phyloP scores from a whole-genome alignment of 164 flowering plant genomes.

The Protea cynaroides region DNA sequence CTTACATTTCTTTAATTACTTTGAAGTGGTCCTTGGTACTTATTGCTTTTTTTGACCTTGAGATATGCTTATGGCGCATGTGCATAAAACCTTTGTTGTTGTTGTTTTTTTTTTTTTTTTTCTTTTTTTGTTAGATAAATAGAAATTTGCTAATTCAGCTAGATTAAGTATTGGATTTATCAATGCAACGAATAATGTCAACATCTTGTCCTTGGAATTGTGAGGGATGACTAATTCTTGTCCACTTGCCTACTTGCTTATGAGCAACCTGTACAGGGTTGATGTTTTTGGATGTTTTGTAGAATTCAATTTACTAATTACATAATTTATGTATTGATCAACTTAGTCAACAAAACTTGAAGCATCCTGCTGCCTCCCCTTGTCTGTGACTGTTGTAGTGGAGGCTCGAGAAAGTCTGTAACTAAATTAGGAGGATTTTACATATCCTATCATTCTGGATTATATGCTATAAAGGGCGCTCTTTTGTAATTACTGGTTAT shows the following conservation, averaged over 20 bases:
- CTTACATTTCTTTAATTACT: not conserved
- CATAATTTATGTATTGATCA: not conserved
- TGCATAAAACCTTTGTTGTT: not conserved
- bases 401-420: not conserved
- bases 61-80: conserved; percentile 1
- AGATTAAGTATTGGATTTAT: too few species aligned
- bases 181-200: too few species aligned
- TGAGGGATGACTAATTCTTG: not conserved
- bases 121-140: too few species aligned
- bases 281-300: not conserved
- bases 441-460: conserved; percentile 1
- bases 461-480: not conserved
- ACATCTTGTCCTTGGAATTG: not conserved
- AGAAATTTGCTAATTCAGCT: too few species aligned
- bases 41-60: conserved; percentile 6
- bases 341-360: not conserved
- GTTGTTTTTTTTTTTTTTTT: too few species aligned
- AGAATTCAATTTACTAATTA: not conserved
- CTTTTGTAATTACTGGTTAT: not conserved
- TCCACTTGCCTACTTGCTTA: not conserved
- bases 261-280: not conserved
- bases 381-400: not conserved
- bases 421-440: not conserved
- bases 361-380: not conserved
- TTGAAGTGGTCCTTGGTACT: conserved; percentile 3